These are phyloP conservation scores for Stephanodiscus minutulus DNA, from an alignment of 108 stramenopile genomes.

Conservation along the genomic window DNA sequence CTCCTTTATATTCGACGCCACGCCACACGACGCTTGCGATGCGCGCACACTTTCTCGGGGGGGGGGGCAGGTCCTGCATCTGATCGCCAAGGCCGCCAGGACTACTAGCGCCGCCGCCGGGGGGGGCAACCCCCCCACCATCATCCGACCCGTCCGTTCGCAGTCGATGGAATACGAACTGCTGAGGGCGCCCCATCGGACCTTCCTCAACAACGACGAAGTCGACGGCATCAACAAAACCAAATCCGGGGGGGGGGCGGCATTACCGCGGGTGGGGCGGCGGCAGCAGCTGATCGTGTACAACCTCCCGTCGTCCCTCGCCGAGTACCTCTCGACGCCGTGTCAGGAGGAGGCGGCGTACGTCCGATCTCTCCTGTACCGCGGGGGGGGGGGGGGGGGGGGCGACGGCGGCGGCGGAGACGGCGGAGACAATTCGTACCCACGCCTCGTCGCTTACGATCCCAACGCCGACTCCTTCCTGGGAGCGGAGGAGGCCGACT, in stretches of 20 bases:
- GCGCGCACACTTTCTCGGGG: neutral
- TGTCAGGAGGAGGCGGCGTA: conserved; percentile 59
- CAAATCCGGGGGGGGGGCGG: too few relatives aligned
- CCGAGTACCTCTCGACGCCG: conserved; percentile 65
- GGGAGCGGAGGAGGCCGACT: too few relatives aligned
- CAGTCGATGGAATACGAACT: conserved; percentile 66
- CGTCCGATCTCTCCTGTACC: conserved; percentile 55
- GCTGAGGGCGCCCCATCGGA: conserved; percentile 70
- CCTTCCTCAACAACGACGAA: conserved; percentile 53
- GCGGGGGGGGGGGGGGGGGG: too few relatives aligned
- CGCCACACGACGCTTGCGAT: neutral
- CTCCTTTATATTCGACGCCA: too few relatives aligned
- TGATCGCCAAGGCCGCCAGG: conserved; percentile 60
- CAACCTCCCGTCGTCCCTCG: conserved; percentile 67
- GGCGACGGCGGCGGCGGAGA: conserved; percentile 21
- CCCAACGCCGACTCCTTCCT: conserved; percentile 45
- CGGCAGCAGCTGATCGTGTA: conserved; percentile 50
- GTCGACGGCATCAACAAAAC: conserved; percentile 11
- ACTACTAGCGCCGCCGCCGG: too few relatives aligned
- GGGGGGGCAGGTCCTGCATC: conserved; percentile 63
- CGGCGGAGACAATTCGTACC: conserved; percentile 3
- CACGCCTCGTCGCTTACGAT: conserved; percentile 57
- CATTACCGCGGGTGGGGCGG: too few relatives aligned
- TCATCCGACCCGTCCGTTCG: conserved; percentile 66
- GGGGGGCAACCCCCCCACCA: conserved; percentile 46